Evolutionary conservation across 768 basidiomycete genomes (phyloP).

Genomic region (Boletus pseudopeckii): DNA sequence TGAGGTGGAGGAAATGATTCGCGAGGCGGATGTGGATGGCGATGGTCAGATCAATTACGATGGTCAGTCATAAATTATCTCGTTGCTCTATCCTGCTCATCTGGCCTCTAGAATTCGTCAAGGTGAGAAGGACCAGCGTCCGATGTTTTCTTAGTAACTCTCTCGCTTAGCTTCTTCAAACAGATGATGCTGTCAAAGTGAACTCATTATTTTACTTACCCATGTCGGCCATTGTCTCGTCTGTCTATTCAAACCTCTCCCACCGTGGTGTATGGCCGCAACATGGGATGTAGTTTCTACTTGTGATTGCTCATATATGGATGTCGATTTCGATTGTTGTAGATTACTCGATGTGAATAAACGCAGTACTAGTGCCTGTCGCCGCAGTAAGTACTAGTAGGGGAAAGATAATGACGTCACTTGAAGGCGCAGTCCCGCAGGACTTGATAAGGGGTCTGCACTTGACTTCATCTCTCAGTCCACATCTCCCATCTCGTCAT

Average conservation of each 20-base stretch:
- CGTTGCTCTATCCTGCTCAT: background rate
- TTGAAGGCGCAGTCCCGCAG: background rate
- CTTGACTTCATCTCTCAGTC: background rate
- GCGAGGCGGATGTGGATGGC: conserved; percentile 92
- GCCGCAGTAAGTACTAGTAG: no score
- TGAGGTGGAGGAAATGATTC: conserved; percentile 96
- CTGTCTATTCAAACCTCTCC: conserved; percentile 2
- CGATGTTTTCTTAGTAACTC: background rate
- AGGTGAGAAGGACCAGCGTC: conserved; percentile 38
- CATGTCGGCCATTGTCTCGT: conserved; percentile 9
- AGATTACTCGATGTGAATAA: background rate
- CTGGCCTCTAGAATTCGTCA: conserved; percentile 63
- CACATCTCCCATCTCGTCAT: conserved; percentile 5
- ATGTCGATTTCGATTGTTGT: background rate
- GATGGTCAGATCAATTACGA: conserved; percentile 93
- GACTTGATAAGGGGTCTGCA: background rate
- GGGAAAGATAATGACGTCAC: conserved; percentile 18
- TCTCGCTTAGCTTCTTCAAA: conserved; percentile 12
- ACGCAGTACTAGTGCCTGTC: background rate
- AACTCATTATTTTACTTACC: conserved; percentile 19
- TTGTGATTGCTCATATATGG: conserved; percentile 8
- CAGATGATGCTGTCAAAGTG: conserved; percentile 78
- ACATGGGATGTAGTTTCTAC: conserved; percentile 1
- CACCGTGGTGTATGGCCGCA: background rate
- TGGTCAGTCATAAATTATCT: conserved; percentile 40